phyloP scores from a whole-genome alignment of 2,329 filamentous ascomycete species.

The Penicillium crustosum region DNA sequence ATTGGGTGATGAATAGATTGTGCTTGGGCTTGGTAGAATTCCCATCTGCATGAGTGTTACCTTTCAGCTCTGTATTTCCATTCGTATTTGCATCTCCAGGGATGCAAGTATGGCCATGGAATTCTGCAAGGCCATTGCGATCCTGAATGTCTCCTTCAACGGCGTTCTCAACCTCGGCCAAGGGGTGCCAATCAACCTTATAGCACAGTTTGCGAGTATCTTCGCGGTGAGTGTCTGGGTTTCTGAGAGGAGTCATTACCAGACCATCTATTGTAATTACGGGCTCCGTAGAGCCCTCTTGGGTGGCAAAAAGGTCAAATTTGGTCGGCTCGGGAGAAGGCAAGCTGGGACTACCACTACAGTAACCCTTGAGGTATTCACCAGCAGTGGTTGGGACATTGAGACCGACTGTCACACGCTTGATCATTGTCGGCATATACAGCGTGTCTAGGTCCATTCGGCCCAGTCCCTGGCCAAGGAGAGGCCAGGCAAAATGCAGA shows the following conservation, averaged over 20 bases:
- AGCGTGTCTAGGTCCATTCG: constrained; percentile 31
- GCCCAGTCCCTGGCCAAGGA: constrained; percentile 34
- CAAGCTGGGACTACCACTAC: constrained; percentile 22
- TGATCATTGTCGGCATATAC: constrained; percentile 38
- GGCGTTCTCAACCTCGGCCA: constrained; percentile 4
- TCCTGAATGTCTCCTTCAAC: constrained; percentile 6
- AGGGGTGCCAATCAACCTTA: constrained; percentile 25
- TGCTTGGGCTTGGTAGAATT: not conserved
- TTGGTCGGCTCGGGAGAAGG: constrained; percentile 21
- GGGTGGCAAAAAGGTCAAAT: constrained; percentile 23
- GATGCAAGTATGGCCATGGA: not conserved
- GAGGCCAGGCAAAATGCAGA: constrained; percentile 34
- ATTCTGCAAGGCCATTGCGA: not conserved
- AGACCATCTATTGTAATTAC: constrained; percentile 25
- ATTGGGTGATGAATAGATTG: constrained; percentile 19
- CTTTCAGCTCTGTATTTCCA: not conserved
- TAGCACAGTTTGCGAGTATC: constrained; percentile 23
- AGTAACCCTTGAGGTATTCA: constrained; percentile 23
- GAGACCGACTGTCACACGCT: constrained; percentile 25
- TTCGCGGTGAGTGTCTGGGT: constrained; percentile 9
- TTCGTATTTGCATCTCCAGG: not conserved
- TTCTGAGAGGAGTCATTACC: constrained; percentile 28
- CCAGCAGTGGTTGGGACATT: constrained; percentile 18
- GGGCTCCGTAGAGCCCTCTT: constrained; percentile 16
- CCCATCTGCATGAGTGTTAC: not conserved